Conservation (phyloP, 345 rosid species). For the Hypericum androsaemum region DNA sequence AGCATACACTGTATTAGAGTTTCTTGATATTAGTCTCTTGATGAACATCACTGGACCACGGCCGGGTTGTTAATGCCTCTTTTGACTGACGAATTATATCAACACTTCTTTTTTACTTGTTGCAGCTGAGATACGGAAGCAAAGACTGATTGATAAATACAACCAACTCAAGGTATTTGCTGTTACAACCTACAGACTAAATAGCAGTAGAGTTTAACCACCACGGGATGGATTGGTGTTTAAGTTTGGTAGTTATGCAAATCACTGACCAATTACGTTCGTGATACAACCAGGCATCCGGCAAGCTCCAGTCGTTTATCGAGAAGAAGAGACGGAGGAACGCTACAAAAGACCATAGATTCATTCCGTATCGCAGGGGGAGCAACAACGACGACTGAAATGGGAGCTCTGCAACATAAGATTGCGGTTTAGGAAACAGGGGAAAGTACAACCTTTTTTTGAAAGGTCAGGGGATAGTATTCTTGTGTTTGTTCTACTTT, state of each 20-base stretch:
- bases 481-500: no score
- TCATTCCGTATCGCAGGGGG: slow-evolving; percentile 69
- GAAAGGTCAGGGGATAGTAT: no score
- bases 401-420: no score
- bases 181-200: background rate
- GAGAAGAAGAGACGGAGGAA: slow-evolving; percentile 82
- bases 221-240: no score
- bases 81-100: no score
- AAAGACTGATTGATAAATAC: slow-evolving; percentile 59
- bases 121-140: slow-evolving; percentile 82
- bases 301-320: slow-evolving; percentile 66
- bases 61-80: no score
- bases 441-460: no score
- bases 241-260: background rate
- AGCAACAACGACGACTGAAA: slow-evolving; percentile 5
- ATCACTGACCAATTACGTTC: slow-evolving; percentile 8
- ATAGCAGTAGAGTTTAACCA: background rate
- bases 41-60: no score
- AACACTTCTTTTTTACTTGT: background rate
- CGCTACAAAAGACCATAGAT: slow-evolving; percentile 84
- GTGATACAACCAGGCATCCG: slow-evolving; percentile 46
- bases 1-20: no score
- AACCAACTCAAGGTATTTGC: slow-evolving; percentile 55
- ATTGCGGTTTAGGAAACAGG: no score
- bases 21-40: no score